Conservation (phyloP, 2,329 filamentous ascomycete species). For the Xylaria arbuscula region DNA sequence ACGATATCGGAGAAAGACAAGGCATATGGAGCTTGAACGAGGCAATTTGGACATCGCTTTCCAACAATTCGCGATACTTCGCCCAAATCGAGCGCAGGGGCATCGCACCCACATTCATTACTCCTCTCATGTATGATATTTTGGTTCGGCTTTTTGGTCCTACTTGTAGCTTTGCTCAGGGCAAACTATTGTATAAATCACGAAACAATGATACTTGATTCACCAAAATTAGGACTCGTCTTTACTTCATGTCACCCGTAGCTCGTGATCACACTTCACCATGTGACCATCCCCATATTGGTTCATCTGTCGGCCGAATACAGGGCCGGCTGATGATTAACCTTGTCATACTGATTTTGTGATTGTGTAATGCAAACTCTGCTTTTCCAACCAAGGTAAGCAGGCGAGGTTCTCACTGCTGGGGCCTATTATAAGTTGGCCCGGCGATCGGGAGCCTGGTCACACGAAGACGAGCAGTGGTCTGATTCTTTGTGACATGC, state of each 20-base stretch:
- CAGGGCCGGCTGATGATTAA: neutral
- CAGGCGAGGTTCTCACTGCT: neutral
- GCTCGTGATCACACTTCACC: neutral
- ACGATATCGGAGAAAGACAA: slow-evolving; percentile 30
- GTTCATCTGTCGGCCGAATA: neutral
- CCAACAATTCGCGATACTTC: slow-evolving; percentile 28
- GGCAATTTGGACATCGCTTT: slow-evolving; percentile 29
- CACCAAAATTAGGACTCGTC: neutral
- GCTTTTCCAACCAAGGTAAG: neutral
- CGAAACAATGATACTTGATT: slow-evolving; percentile 18
- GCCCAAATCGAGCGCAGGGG: slow-evolving; percentile 27
- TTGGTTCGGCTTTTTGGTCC: slow-evolving; percentile 16
- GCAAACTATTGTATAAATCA: slow-evolving; percentile 29
- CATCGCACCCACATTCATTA: slow-evolving; percentile 41
- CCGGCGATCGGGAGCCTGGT: no score
- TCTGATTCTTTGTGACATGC: no score
- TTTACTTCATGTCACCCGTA: neutral
- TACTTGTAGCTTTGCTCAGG: slow-evolving; percentile 13
- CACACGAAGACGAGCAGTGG: no score
- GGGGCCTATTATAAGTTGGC: no score
- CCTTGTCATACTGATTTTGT: neutral
- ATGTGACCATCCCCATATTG: neutral
- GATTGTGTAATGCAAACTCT: neutral
- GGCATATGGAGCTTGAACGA: slow-evolving; percentile 22
- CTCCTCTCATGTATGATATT: slow-evolving; percentile 46